Base-by-base conservation (phyloP, 2,329 filamentous ascomycete genomes). In the Verticillium tricorpus region DNA sequence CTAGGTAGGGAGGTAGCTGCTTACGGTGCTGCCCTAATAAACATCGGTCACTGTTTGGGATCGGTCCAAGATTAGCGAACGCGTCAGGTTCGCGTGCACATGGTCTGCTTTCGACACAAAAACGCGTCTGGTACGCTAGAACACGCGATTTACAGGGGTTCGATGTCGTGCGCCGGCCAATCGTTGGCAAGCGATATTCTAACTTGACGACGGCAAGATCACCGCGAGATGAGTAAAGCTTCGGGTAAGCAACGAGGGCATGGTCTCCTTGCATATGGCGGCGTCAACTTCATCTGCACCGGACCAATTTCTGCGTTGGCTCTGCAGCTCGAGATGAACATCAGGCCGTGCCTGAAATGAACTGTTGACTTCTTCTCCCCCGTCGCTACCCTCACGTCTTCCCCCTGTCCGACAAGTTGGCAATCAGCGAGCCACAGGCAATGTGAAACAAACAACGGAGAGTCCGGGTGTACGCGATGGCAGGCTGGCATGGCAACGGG, bases 41-140 rank as follows among this genome's bases (percentile, higher is more conserved):
- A 52, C 45, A 11, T 52, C 7, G 19, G 19, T 14, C 11, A 52
- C 45, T 52, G 19, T 52, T 50, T 52, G n/a, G 45, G 45, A 52
- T 52, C 45, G n/a, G 59, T 37, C 57, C 35, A 52, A 63, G 61
- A 61, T 63, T 62, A 40, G 34, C 52, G 56, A 61, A 37, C 61
- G 54, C 37, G 50, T 61, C 39, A 31, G 55, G 52, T 59, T 60
- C 60, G 59, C 52, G 63, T 34, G 31, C 54, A 3, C 4, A 17
- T 32, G 14, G 54, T 19, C 45, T 52, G 45, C 45, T 45, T 45
- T 45, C 39, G 39, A 45, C n/a, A 52, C 45, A 52, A 7, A 11
- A 52, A n/a, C 45, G 45, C 45, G 45, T 52, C 45, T 19, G 3
- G 45, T 22, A 25, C 45, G 45, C 45, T 52, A 52, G 45, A 22